Percentiles rank a stretch among this genome's conserved stretches.
Evolutionary conservation across 2,329 filamentous ascomycete genomes (phyloP).

Genomic region (Stromatinia cepivora): DNA sequence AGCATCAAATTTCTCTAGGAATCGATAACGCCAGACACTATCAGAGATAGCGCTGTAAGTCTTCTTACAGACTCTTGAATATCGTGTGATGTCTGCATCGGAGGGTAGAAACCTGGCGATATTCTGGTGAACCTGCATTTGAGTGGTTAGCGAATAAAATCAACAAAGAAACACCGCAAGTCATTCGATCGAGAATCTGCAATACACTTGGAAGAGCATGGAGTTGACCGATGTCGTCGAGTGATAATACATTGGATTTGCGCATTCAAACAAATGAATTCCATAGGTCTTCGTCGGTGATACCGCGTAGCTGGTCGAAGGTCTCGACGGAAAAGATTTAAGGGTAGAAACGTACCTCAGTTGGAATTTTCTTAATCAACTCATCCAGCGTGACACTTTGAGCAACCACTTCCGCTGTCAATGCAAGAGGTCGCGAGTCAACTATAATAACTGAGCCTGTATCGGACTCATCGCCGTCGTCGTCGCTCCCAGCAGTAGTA

Average conservation of each 20-base stretch:
- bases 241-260: neutral
- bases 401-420: neutral
- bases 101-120: conserved; percentile 34
- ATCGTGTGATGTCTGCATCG: conserved; percentile 48
- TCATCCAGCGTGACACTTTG: neutral
- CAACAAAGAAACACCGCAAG: neutral
- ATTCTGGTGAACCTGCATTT: conserved; percentile 37
- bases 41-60: conserved; percentile 44
- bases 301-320: no score
- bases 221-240: neutral
- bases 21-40: conserved; percentile 51
- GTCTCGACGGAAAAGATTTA: neutral
- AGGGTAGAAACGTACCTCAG: neutral
- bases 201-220: neutral
- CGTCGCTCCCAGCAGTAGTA: neutral
- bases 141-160: conserved; percentile 13
- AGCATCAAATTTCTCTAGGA: conserved; percentile 46
- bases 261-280: neutral
- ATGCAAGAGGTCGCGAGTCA: neutral
- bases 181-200: neutral
- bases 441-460: conserved; percentile 4
- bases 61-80: conserved; percentile 44
- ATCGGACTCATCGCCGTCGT: neutral
- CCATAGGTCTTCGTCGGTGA: neutral
- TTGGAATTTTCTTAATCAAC: neutral